These are phyloP conservation scores for Poterioochromonas sp. DNA, from an alignment of 352 stramenopile genomes.

Conservation along the genomic window DNA sequence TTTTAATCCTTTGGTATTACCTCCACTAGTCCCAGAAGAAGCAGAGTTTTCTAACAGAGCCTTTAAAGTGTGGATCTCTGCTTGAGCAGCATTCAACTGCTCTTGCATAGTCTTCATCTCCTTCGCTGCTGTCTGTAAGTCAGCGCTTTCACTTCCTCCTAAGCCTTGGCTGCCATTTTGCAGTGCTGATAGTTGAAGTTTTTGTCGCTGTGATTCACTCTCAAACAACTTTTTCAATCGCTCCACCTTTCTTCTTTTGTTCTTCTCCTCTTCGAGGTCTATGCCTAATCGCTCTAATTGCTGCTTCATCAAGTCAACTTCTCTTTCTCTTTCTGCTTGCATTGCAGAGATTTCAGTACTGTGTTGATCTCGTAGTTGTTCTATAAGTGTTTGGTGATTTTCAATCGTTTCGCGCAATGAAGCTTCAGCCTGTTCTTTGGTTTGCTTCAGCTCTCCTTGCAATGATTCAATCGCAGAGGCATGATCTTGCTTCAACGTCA, in stretches of 20 bases:
- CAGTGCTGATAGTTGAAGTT: neutral
- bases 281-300: neutral
- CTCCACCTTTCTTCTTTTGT: neutral
- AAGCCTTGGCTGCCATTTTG: neutral
- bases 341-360: neutral
- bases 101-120: slow-evolving; percentile 12
- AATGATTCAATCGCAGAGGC: neutral
- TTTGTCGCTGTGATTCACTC: neutral
- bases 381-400: neutral
- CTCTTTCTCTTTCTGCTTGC: neutral
- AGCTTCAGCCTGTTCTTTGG: neutral
- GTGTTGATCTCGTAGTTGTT: neutral
- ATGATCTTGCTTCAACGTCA: neutral
- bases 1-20: neutral
- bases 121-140: neutral
- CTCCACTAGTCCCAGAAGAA: neutral
- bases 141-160: neutral
- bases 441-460: neutral
- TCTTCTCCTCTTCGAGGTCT: neutral
- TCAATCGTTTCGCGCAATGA: neutral
- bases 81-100: neutral
- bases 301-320: too few species aligned
- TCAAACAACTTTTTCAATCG: neutral
- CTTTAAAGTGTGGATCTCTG: neutral
- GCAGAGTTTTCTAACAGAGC: neutral